These are phyloP conservation scores for Monosporascus sp. DNA, from an alignment of 2,329 filamentous ascomycete genomes.

Conservation along the genomic window DNA sequence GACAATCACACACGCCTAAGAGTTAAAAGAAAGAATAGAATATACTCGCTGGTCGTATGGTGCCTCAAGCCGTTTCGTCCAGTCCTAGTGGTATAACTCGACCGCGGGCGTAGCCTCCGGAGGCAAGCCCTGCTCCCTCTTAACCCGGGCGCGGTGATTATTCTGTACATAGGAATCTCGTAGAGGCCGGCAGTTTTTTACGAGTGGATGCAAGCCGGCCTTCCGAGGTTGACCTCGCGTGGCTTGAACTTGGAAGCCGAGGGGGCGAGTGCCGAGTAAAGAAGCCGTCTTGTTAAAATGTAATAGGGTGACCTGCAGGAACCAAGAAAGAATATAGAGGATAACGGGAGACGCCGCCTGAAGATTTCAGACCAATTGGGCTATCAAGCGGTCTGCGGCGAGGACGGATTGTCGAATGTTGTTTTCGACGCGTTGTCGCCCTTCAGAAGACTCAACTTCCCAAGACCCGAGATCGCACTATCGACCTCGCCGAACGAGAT, in stretches of 20 bases:
- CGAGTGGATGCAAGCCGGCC: no score
- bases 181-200: no score
- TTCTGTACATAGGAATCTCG: no score
- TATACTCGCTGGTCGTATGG: not conserved
- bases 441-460: conserved; percentile 29
- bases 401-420: conserved; percentile 22
- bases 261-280: no score
- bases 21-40: not conserved
- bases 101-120: no score
- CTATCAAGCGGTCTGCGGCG: conserved; percentile 25
- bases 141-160: no score
- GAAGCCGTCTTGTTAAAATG: not conserved
- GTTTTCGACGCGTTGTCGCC: conserved; percentile 29
- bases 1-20: not conserved
- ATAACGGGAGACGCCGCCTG: no score
- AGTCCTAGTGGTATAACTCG: no score
- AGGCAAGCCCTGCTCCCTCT: no score
- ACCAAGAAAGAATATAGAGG: not conserved
- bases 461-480: conserved; percentile 32
- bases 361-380: not conserved
- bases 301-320: not conserved
- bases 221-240: no score
- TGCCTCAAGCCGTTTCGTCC: no score
- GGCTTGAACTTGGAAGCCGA: no score
- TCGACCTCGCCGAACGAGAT: conserved; percentile 35